Conservation (phyloP, 768 basidiomycete species). For the Boletus rex-veris region DNA sequence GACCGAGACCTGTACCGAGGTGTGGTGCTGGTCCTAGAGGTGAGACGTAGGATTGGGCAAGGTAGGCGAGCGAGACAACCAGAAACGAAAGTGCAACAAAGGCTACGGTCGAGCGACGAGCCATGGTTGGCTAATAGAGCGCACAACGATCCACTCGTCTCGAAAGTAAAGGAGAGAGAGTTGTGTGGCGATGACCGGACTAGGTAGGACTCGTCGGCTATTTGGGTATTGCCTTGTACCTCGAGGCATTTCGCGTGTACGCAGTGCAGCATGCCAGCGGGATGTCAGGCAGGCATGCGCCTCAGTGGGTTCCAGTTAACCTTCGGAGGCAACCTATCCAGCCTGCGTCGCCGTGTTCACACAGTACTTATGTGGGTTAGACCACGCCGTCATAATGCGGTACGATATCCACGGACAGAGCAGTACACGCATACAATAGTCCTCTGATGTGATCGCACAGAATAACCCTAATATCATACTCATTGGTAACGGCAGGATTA, state of each 20-base stretch:
- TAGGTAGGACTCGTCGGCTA: slow-evolving; percentile 14
- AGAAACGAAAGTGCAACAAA: slow-evolving; percentile 25
- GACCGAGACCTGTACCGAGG: slow-evolving; percentile 23
- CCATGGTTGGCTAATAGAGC: slow-evolving; percentile 14
- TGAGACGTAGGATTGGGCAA: slow-evolving; percentile 29
- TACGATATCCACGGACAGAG: not conserved
- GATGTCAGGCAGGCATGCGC: slow-evolving; percentile 11
- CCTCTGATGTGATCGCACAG: not conserved
- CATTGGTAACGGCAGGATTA: too few species aligned
- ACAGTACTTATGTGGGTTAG: not conserved
- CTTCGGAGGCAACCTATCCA: not conserved
- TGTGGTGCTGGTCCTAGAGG: slow-evolving; percentile 32
- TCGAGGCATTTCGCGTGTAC: slow-evolving; percentile 27
- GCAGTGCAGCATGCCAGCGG: slow-evolving; percentile 15
- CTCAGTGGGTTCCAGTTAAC: slow-evolving; percentile 1
- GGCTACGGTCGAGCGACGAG: slow-evolving; percentile 19
- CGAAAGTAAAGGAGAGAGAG: not conserved
- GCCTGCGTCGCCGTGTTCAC: not conserved
- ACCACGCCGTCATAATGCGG: not conserved
- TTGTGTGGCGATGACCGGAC: slow-evolving; percentile 4
- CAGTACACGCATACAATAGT: not conserved
- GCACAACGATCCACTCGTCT: slow-evolving; percentile 3
- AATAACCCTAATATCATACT: not conserved
- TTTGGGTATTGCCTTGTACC: slow-evolving; percentile 13
- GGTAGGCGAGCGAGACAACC: slow-evolving; percentile 30